Evolutionary conservation across 148 eudicot species (phyloP).

Genomic region (Polygonum aviculare): DNA sequence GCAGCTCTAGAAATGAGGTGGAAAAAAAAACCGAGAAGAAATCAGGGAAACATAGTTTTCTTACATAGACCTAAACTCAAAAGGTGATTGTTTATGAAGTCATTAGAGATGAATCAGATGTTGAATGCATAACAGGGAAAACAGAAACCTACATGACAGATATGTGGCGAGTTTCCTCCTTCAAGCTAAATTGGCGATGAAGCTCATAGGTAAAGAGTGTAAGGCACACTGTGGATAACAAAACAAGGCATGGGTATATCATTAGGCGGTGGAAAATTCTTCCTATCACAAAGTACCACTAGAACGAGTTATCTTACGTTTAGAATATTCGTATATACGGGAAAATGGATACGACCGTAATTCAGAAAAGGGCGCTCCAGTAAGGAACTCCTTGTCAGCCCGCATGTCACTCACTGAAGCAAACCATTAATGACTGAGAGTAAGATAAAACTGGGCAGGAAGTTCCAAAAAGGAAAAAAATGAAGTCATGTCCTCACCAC

Average conservation of each 20-base stretch:
- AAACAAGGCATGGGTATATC: not conserved
- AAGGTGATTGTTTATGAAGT: not conserved
- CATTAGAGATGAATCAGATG: conserved; percentile 3
- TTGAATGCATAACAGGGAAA: not conserved
- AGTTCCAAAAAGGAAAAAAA: not conserved
- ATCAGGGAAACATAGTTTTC: not conserved
- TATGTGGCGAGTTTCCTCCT: conserved; percentile 35
- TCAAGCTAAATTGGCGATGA: conserved; percentile 40
- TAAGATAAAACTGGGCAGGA: not conserved
- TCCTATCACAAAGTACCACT: not conserved
- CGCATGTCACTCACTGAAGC: conserved; percentile 41
- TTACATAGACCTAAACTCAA: not conserved
- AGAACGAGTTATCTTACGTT: conserved; percentile 42
- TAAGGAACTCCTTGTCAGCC: conserved; percentile 44
- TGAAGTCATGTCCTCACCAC: conserved; percentile 35
- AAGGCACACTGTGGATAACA: conserved; percentile 48
- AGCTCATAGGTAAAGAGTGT: conserved; percentile 74
- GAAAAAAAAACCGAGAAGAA: not conserved
- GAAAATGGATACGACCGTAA: conserved; percentile 60
- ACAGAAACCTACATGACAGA: conserved; percentile 56
- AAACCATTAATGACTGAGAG: not conserved
- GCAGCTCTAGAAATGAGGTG: conserved; percentile 45
- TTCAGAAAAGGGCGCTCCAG: conserved; percentile 35
- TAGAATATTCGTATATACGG: conserved; percentile 62
- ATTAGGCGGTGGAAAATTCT: not conserved